Conservation (phyloP, 2,329 filamentous ascomycete species). For the Raffaelea albimanens region DNA sequence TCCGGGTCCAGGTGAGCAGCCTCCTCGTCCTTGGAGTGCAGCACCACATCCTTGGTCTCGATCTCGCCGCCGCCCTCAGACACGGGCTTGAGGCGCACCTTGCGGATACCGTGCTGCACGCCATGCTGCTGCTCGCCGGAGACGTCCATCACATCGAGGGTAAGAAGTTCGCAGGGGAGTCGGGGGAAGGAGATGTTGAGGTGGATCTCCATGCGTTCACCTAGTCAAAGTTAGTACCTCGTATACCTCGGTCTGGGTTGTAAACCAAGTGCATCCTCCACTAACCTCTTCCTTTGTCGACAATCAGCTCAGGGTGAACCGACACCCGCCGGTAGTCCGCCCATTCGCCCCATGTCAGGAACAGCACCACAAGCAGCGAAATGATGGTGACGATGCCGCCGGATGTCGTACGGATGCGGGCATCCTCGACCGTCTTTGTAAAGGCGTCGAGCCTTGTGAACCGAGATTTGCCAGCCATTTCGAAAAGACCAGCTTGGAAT, state of each 20-base stretch:
- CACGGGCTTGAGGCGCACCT: slow-evolving; percentile 68
- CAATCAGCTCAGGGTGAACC: slow-evolving; percentile 85
- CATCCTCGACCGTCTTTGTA: slow-evolving; percentile 98
- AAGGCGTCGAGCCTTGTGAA: slow-evolving; percentile 98
- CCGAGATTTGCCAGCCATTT: slow-evolving; percentile 83
- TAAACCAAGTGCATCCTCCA: no score
- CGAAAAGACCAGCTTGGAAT: background rate
- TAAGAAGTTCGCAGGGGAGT: slow-evolving; percentile 89
- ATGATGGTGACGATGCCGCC: slow-evolving; percentile 91
- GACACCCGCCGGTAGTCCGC: slow-evolving; percentile 77
- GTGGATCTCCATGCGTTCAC: slow-evolving; percentile 98
- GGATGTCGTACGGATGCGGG: slow-evolving; percentile 87
- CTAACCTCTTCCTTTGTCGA: slow-evolving; percentile 91
- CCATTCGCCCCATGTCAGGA: slow-evolving; percentile 93
- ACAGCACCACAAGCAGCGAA: slow-evolving; percentile 80
- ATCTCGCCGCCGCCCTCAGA: slow-evolving; percentile 69
- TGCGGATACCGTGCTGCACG: slow-evolving; percentile 84
- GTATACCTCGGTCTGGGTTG: no score
- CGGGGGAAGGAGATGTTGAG: slow-evolving; percentile 93
- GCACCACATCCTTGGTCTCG: slow-evolving; percentile 56
- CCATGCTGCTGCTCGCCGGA: slow-evolving; percentile 94
- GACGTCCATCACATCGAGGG: slow-evolving; percentile 98
- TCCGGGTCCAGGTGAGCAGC: slow-evolving; percentile 75
- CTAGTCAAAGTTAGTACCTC: no score
- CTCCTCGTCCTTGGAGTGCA: slow-evolving; percentile 60